phyloP scores from a whole-genome alignment of 2,329 filamentous ascomycete genomes.

The Hymenoscyphus occultus region DNA sequence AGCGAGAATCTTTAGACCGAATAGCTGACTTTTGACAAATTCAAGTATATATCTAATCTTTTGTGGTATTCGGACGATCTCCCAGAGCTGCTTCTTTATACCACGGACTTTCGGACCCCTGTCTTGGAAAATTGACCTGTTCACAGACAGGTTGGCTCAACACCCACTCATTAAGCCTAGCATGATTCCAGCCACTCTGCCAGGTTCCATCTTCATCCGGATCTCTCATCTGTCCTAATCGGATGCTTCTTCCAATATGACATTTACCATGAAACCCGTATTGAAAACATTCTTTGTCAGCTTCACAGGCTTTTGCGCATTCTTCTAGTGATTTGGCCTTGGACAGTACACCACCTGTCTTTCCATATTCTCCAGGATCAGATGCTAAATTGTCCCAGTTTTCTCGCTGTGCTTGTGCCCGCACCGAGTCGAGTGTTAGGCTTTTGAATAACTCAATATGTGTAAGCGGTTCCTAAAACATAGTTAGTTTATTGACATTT shows the following conservation, averaged over 20 bases:
- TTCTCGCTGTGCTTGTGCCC: constrained; percentile 37
- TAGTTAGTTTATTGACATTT: background rate
- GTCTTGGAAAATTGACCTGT: constrained; percentile 1
- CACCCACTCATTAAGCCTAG: constrained; percentile 9
- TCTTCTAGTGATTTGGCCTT: constrained; percentile 42
- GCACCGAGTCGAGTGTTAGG: constrained; percentile 45
- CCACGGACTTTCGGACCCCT: background rate
- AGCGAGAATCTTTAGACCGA: too few relatives aligned
- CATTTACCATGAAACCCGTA: constrained; percentile 31
- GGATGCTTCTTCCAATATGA: constrained; percentile 14
- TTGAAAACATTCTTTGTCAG: constrained; percentile 36
- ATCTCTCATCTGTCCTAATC: constrained; percentile 9
- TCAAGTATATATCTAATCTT: background rate
- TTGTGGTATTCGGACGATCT: background rate
- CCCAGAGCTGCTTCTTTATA: background rate
- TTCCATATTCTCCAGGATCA: constrained; percentile 39
- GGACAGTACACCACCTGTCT: constrained; percentile 40
- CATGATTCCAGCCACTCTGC: constrained; percentile 16
- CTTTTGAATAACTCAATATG: constrained; percentile 49
- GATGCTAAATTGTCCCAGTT: constrained; percentile 53
- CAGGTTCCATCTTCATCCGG: constrained; percentile 9
- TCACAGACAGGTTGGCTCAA: constrained; percentile 11
- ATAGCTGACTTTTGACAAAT: too few relatives aligned
- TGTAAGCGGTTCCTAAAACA: constrained; percentile 21
- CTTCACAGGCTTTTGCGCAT: constrained; percentile 49